These are phyloP conservation scores for Dichotomopilus funicola DNA, from an alignment of 2,329 filamentous ascomycete genomes.

Conservation along the genomic window DNA sequence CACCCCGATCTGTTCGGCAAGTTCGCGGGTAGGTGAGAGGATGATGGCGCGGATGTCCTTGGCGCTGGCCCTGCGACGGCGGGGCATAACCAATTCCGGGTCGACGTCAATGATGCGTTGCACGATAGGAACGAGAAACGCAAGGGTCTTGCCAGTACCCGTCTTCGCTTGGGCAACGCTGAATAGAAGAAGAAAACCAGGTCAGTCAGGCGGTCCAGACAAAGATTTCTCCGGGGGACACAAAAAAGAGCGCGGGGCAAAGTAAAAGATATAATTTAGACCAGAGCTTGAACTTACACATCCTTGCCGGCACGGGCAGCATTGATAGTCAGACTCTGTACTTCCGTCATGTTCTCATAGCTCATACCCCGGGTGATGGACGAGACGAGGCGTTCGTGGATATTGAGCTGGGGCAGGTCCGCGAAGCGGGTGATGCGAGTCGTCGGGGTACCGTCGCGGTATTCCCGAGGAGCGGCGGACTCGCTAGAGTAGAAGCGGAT, in stretches of 20 bases:
- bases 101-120: constrained; percentile 67
- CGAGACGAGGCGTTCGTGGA: constrained; percentile 59
- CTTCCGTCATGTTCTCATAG: constrained; percentile 83
- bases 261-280: too few relatives aligned
- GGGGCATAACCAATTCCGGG: constrained; percentile 49
- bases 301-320: constrained; percentile 74
- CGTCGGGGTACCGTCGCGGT: constrained; percentile 9
- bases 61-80: constrained; percentile 33
- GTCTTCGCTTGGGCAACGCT: constrained; percentile 93
- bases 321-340: constrained; percentile 78
- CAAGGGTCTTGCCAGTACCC: constrained; percentile 92
- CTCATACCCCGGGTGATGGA: constrained; percentile 67
- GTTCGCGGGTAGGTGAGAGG: constrained; percentile 72
- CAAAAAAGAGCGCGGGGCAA: too few relatives aligned
- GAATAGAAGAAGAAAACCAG: constrained; percentile 19
- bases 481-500: constrained; percentile 37
- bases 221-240: neutral
- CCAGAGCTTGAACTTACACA: constrained; percentile 52
- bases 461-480: constrained; percentile 23
- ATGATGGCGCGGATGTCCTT: constrained; percentile 63
- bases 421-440: constrained; percentile 36
- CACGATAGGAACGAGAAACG: constrained; percentile 80
- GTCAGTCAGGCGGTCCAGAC: neutral
- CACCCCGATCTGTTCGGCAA: constrained; percentile 71
- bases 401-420: constrained; percentile 40